A percentile compares a stretch with the other conserved stretches of the same genome.
Conservation (phyloP, 768 basidiomycete genomes). For the Amanita fuliginea region DNA sequence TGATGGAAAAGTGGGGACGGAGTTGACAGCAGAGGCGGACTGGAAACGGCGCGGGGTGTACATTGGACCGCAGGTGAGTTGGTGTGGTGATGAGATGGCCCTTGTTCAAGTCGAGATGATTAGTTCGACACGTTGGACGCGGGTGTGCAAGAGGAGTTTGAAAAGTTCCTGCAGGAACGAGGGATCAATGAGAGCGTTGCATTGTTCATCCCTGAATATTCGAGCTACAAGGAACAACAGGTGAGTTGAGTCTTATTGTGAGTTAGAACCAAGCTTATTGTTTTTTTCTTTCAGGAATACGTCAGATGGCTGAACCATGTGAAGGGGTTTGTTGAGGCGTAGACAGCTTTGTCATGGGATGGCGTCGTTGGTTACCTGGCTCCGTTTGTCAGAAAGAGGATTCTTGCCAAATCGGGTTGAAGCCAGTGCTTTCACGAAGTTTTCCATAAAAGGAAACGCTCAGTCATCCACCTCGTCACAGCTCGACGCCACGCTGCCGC, state of each 20-base stretch:
- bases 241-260: constrained; percentile 28
- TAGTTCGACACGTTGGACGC: constrained; percentile 89
- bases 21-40: constrained; percentile 80
- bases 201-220: constrained; percentile 80
- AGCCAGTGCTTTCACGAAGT: background rate
- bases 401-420: background rate
- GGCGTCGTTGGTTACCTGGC: background rate
- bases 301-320: constrained; percentile 79
- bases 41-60: constrained; percentile 90
- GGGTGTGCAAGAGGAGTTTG: constrained; percentile 83
- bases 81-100: background rate
- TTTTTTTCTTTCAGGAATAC: constrained; percentile 85
- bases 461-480: background rate
- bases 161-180: constrained; percentile 81
- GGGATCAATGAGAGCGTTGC: constrained; percentile 79
- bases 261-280: background rate
- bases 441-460: background rate
- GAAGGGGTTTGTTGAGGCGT: constrained; percentile 25
- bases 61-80: constrained; percentile 74
- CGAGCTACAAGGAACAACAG: constrained; percentile 88
- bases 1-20: constrained; percentile 60
- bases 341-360: too few relatives aligned
- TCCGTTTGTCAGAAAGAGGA: background rate
- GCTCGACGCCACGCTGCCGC: background rate
- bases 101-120: background rate